phyloP scores from a whole-genome alignment of 306 rosid species.

The Malus sylvestris region DNA sequence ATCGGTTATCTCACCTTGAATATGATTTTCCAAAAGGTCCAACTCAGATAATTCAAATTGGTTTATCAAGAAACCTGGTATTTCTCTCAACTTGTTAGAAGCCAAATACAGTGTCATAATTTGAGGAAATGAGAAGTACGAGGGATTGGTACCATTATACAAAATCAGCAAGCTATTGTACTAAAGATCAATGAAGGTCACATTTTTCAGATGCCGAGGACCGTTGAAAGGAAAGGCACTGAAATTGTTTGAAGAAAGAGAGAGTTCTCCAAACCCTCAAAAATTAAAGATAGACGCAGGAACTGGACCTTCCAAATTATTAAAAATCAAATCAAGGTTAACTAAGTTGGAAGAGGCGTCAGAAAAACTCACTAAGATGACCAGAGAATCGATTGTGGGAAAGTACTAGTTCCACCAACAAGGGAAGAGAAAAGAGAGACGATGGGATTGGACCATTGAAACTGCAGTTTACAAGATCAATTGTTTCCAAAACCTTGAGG shows the following conservation, averaged over 20 bases:
- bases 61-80: neutral
- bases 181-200: no score
- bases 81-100: no score
- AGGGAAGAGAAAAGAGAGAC: no score
- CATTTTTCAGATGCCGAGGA: neutral
- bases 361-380: neutral
- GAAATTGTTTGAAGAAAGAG: constrained; percentile 22
- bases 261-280: neutral
- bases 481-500: no score
- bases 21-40: neutral
- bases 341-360: neutral
- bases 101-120: no score
- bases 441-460: no score
- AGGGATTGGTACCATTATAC: no score
- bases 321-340: constrained; percentile 31
- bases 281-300: constrained; percentile 14
- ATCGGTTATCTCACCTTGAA: neutral
- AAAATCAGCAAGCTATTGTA: no score
- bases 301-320: constrained; percentile 37
- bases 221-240: neutral
- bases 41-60: accelerated
- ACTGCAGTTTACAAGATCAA: no score
- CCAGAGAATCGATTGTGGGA: constrained; percentile 4
- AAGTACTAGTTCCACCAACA: neutral
- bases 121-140: no score